A percentile compares a stretch with the other conserved stretches of the same genome.
Conservation (phyloP, 805 yeast species). For the Candida tibetensis region DNA sequence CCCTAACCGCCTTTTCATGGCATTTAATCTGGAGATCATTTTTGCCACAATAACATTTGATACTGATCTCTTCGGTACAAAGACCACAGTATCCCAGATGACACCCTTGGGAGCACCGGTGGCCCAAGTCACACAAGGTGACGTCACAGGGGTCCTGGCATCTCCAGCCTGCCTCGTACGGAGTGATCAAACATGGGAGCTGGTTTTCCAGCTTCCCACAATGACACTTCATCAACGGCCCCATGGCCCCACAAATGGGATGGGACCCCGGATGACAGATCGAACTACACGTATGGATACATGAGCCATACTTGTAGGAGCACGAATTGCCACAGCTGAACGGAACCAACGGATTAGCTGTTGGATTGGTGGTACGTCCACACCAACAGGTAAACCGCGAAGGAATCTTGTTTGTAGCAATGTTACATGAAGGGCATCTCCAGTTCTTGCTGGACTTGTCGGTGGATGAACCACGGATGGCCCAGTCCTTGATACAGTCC, state of each 20-base stretch:
- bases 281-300: conserved; percentile 73
- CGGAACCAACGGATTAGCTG: conserved; percentile 55
- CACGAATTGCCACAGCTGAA: conserved; percentile 91
- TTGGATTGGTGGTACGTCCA: conserved; percentile 70
- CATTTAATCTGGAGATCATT: conserved; percentile 45
- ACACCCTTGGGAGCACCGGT: conserved; percentile 60
- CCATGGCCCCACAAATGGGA: conserved; percentile 73
- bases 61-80: conserved; percentile 50
- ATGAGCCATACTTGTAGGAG: conserved; percentile 47
- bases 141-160: conserved; percentile 65
- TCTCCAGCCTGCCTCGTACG: conserved; percentile 63
- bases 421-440: conserved; percentile 86
- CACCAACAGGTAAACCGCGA: conserved; percentile 81
- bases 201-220: conserved; percentile 72
- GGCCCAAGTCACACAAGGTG: conserved; percentile 62
- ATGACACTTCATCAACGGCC: conserved; percentile 64
- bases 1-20: conserved; percentile 38
- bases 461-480: conserved; percentile 67
- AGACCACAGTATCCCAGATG: conserved; percentile 83
- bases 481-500: conserved; percentile 86
- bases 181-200: conserved; percentile 70
- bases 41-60: conserved; percentile 76
- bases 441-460: conserved; percentile 54
- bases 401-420: conserved; percentile 48
- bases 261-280: conserved; percentile 92